Evolutionary conservation across 2,329 filamentous ascomycete genomes (phyloP).

Genomic region (Escovopsis sp.): DNA sequence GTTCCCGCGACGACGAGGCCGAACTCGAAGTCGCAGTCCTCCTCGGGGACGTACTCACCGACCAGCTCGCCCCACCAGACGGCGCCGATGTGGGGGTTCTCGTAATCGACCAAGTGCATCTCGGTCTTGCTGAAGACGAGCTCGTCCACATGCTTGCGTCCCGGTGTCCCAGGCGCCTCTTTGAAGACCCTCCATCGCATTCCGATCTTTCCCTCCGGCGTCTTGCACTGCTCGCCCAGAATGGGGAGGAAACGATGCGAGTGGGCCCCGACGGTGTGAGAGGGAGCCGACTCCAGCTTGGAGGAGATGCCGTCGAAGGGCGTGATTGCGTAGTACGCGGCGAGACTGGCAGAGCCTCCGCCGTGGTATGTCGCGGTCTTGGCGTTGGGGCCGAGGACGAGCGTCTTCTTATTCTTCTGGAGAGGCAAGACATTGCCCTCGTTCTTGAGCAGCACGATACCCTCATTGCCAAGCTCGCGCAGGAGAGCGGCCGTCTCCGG

Average conservation of each 20-base stretch:
- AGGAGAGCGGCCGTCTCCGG: constrained; percentile 48
- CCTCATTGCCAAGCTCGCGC: constrained; percentile 49
- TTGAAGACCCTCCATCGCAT: constrained; percentile 49
- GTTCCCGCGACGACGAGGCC: constrained; percentile 51
- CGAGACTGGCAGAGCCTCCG: constrained; percentile 47
- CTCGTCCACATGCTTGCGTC: constrained; percentile 35
- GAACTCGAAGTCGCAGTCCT: constrained; percentile 47
- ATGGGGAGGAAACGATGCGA: constrained; percentile 49
- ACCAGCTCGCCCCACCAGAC: constrained; percentile 48
- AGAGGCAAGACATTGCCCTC: constrained; percentile 47
- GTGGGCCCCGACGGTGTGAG: constrained; percentile 45
- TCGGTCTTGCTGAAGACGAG: constrained; percentile 33
- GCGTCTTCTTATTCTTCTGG: constrained; percentile 43
- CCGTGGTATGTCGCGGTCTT: constrained; percentile 43
- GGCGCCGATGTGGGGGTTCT: constrained; percentile 35
- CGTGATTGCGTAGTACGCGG: constrained; percentile 52
- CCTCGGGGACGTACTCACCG: constrained; percentile 42
- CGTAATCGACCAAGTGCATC: constrained; percentile 33
- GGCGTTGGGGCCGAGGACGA: constrained; percentile 42
- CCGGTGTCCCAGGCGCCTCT: constrained; percentile 32
- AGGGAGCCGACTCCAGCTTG: constrained; percentile 27
- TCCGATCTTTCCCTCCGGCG: constrained; percentile 36
- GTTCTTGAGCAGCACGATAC: constrained; percentile 62
- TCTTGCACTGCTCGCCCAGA: constrained; percentile 36
- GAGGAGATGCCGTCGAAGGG: constrained; percentile 55